Conservation (phyloP, 2,329 filamentous ascomycete species). For the Zopfia rhizophila region DNA sequence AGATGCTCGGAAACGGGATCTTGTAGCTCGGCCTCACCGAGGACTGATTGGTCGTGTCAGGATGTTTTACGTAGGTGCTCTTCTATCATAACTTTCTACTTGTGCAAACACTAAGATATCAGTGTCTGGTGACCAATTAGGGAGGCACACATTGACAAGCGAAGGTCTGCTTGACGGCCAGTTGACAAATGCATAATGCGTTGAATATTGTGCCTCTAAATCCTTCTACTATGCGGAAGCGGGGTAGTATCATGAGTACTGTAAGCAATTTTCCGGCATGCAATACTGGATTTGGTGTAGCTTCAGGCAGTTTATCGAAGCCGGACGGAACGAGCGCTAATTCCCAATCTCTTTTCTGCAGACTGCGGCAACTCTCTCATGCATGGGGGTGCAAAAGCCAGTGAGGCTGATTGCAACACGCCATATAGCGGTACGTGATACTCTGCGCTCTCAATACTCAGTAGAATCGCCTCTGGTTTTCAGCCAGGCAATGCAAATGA, state of each 20-base stretch:
- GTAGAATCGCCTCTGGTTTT: constrained; percentile 1
- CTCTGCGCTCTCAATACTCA: too few species aligned
- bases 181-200: constrained; percentile 25
- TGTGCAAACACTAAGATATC: too few species aligned
- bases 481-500: constrained; percentile 22
- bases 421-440: constrained; percentile 19
- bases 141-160: constrained; percentile 10
- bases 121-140: constrained; percentile 21
- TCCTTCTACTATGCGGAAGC: constrained; percentile 22
- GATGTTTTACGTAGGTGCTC: constrained; percentile 45
- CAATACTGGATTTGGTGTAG: too few species aligned
- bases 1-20: constrained; percentile 12
- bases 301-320: too few species aligned
- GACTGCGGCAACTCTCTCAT: constrained; percentile 22
- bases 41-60: constrained; percentile 35
- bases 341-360: neutral
- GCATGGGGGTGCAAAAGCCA: constrained; percentile 7
- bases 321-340: too few species aligned
- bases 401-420: constrained; percentile 19
- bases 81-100: too few species aligned
- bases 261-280: constrained; percentile 6
- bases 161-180: constrained; percentile 4
- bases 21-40: constrained; percentile 15
- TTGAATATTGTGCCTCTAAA: constrained; percentile 19
- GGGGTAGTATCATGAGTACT: constrained; percentile 29